Evolutionary conservation across 495 filamentous ascomycete genomes (phyloP), one percentile per base, ranked within the genome.

Genomic region (Penicillium lividum): DNA sequence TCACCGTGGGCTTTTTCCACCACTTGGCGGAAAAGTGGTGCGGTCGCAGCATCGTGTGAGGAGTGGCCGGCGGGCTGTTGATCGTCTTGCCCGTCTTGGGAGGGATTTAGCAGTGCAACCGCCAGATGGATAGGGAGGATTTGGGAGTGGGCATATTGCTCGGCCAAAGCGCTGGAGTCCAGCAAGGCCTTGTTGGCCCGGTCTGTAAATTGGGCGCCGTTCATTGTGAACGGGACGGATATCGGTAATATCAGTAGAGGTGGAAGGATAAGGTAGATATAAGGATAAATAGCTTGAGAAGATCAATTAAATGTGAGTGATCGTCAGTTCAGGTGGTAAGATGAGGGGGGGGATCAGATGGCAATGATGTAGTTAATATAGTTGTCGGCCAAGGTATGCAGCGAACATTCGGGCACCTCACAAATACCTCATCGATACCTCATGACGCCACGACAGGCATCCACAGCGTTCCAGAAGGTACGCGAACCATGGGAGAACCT

Each of bases 1-100:
- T 98, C 94, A 65, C 94, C 94, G 70, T 96, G 88, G 46, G 94
- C 94, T 48, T 90, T 88, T 65, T 98, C 93, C 48, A 98, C 80
- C 59, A 97, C 93, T 74, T 98, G 94, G 54, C 88, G 86, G 80
- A 98, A 93, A 42, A 98, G 84, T 3, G 93, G 88, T 61, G 81
- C 77, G 4, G 86, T 78, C 22, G 77, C 54, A 7, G 73, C 60
- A 34, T 80, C 77, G 63, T 86, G 80, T 47, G 88, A 83, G 15
- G 85, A 80, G 47, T 87, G 82, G 50, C 76, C 71, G 31, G 74
- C 71, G 54, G 84, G 84, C 65, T 87, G 88, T 67, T 86, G 89
- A 64, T 90, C 90, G 71, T 90, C 86, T 31, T 84, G 88, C 53
- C 83, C 86, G 66, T 96, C 91, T 54, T 82, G 82, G 51, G 85